Evolutionary conservation across 768 basidiomycete genomes (phyloP).

Genomic region (Hemileccinum rubropunctum): DNA sequence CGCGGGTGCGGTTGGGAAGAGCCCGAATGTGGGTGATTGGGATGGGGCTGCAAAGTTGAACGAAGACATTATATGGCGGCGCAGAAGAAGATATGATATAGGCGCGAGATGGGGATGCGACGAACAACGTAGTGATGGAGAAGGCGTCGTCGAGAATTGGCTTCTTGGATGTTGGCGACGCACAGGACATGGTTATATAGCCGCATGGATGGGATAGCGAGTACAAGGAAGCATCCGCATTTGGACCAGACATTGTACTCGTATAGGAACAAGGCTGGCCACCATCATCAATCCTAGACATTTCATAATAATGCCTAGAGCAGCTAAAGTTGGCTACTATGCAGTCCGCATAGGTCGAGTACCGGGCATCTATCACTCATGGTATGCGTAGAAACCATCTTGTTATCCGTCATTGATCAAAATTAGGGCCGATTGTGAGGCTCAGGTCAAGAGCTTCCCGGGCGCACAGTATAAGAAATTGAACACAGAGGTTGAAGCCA

Average conservation of each 20-base stretch:
- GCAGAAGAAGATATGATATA: slow-evolving; percentile 5
- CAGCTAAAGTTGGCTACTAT: slow-evolving; percentile 55
- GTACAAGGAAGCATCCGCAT: slow-evolving; percentile 27
- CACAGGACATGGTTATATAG: slow-evolving; percentile 29
- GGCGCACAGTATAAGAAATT: slow-evolving; percentile 72
- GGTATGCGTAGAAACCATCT: slow-evolving; percentile 49
- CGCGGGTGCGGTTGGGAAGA: slow-evolving; percentile 55
- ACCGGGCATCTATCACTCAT: slow-evolving; percentile 68
- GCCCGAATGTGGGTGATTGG: slow-evolving; percentile 54
- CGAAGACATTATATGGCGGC: slow-evolving; percentile 43
- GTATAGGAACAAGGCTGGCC: slow-evolving; percentile 16
- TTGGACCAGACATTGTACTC: slow-evolving; percentile 19
- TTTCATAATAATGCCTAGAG: slow-evolving; percentile 32
- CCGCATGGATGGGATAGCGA: slow-evolving; percentile 7
- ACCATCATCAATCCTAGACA: neutral
- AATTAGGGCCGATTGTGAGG: slow-evolving; percentile 67
- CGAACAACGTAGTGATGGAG: slow-evolving; percentile 8
- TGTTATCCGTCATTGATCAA: slow-evolving; percentile 16
- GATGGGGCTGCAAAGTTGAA: slow-evolving; percentile 40
- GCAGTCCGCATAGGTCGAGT: slow-evolving; percentile 65
- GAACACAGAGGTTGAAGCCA: slow-evolving; percentile 50
- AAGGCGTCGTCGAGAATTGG: slow-evolving; percentile 9
- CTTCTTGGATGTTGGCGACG: slow-evolving; percentile 8
- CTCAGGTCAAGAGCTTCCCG: slow-evolving; percentile 62
- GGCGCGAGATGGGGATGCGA: neutral